Evolutionary conservation across 371 early-diverging fungal genomes (phyloP), one percentile per base, ranked within the genome.

Genomic region (Mucor indicus): DNA sequence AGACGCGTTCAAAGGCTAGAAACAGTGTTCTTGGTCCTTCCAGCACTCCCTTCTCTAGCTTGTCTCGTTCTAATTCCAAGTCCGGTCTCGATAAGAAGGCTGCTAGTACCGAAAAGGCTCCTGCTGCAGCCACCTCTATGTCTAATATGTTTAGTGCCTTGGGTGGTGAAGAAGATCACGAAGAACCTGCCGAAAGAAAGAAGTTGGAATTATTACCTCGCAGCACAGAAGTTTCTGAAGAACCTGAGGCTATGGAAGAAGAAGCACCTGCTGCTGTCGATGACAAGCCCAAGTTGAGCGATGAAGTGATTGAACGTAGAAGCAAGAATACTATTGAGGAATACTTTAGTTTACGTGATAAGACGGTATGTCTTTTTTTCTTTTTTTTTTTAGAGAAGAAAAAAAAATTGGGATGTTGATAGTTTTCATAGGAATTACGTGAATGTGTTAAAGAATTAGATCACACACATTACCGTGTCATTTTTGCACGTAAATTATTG

Each of bases 391-490:
- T n/a, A n/a, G n/a, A n/a, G n/a, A n/a, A n/a, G n/a, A n/a, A n/a
- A n/a, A n/a, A n/a, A n/a, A n/a, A n/a, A n/a, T n/a, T n/a, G n/a
- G n/a, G n/a, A n/a, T n/a, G n/a, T n/a, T n/a, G n/a, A n/a, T n/a
- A n/a, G n/a, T n/a, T n/a, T n/a, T n/a, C 63, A n/a, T 54, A 75
- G 70, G 68, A 68, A 51, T 54, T 74, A 21, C 37, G 55, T 38
- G 90, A 91, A 50, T 83, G 85, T 53, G 64, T 87, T 51, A 80
- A 84, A 63, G 92, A 91, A 57, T 62, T 90, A 39, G 76, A 72
- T 33, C 72, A 72, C 21, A 53, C 48, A 25, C 79, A 78, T 47
- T 79, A 77, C 62, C 72, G 70, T 47, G 58, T 67, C 5, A 50
- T 48, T 38, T 68, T 84, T 48, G 64, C 81, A 20, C 69, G 65